These are phyloP conservation scores for Symbiodinium natans DNA, from an alignment of 73 alveolate species.

Conservation along the genomic window DNA sequence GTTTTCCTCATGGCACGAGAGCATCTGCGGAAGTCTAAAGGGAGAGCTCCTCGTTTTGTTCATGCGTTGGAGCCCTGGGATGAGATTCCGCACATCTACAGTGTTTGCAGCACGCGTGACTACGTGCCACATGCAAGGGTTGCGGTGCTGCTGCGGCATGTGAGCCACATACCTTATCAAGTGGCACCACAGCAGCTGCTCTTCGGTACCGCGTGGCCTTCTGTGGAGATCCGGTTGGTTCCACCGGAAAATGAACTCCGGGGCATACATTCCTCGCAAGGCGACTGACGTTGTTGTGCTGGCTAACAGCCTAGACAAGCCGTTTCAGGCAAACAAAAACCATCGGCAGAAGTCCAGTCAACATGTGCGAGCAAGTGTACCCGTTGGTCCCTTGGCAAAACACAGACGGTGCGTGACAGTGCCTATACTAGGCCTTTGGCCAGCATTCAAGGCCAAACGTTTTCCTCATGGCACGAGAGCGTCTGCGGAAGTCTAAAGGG, in stretches of 20 bases:
- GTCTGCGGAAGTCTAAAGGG: not conserved
- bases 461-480: conserved; percentile 4
- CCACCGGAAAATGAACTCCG: no score
- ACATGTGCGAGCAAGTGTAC: no score
- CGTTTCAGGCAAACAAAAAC: no score
- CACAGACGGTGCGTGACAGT: no score
- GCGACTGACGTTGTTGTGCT: no score
- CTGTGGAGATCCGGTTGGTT: no score
- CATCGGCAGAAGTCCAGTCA: no score
- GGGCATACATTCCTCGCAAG: no score
- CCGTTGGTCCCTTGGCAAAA: no score
- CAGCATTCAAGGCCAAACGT: conserved; percentile 9
- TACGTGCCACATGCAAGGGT: not conserved
- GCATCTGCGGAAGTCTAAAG: not conserved
- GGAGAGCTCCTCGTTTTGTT: not conserved
- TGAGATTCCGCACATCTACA: not conserved
- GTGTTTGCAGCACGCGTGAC: not conserved
- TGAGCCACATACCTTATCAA: not conserved
- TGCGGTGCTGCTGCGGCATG: no score
- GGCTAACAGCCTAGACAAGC: no score
- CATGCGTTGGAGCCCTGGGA: conserved; percentile 2
- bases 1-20: conserved; percentile 14
- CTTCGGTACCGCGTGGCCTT: not conserved
- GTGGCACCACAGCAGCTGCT: not conserved
- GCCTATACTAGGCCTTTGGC: conserved; percentile 20